A percentile compares a stretch with the other conserved stretches of the same genome.
Conservation (phyloP, 2,329 filamentous ascomycete species). For the Talaromyces piceae region DNA sequence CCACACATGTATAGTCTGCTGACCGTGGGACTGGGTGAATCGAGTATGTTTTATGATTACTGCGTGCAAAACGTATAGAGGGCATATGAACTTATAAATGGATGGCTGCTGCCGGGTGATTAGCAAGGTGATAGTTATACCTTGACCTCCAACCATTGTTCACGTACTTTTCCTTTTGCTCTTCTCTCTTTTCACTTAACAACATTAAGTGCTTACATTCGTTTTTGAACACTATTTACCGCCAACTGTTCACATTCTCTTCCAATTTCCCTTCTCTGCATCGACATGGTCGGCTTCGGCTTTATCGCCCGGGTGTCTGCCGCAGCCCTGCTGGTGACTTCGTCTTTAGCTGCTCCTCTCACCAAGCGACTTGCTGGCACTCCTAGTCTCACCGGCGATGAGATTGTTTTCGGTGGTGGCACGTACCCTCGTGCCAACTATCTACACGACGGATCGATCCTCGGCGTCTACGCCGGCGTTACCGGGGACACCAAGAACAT, state of each 20-base stretch:
- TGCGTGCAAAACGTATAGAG: background rate
- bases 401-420: background rate
- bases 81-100: background rate
- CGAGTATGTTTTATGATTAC: background rate
- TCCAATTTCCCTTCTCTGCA: background rate
- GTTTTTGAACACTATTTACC: background rate
- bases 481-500: background rate
- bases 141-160: background rate
- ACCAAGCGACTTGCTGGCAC: background rate
- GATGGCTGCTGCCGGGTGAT: background rate
- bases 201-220: background rate
- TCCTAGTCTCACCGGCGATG: background rate
- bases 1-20: too few relatives aligned
- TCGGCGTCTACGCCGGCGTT: background rate
- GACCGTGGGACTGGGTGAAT: background rate
- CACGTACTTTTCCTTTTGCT: background rate
- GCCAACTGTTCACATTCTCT: background rate
- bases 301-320: slow-evolving; percentile 5
- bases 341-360: background rate
- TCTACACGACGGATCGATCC: slow-evolving; percentile 2
- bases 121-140: background rate
- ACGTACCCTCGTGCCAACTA: slow-evolving; percentile 7
- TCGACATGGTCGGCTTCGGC: slow-evolving; percentile 4
- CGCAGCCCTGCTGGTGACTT: slow-evolving; percentile 2
- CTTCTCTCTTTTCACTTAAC: background rate